Evolutionary conservation across 2,329 filamentous ascomycete genomes (phyloP).

Genomic region (Aureobasidium leucospermi): DNA sequence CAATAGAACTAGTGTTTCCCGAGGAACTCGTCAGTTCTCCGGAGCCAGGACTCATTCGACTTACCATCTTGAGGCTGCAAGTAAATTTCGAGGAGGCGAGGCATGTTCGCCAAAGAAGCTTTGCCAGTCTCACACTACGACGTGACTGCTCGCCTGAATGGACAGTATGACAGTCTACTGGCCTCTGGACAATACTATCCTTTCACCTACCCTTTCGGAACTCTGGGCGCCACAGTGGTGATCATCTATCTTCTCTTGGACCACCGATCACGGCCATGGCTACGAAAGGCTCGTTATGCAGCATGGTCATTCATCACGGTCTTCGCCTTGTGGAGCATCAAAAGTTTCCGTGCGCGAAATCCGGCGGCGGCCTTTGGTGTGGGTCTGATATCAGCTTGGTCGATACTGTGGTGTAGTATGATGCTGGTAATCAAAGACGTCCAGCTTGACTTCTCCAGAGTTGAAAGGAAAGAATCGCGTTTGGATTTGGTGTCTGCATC

Average conservation of each 20-base stretch:
- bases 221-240: constrained; percentile 33
- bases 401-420: constrained; percentile 45
- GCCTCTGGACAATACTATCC: constrained; percentile 33
- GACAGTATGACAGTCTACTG: constrained; percentile 34
- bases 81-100: background rate
- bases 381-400: constrained; percentile 49
- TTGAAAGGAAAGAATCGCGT: constrained; percentile 36
- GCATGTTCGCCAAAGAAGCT: background rate
- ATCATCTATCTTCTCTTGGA: constrained; percentile 47
- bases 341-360: constrained; percentile 40
- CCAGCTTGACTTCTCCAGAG: constrained; percentile 48
- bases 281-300: constrained; percentile 36
- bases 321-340: constrained; percentile 38
- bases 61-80: background rate
- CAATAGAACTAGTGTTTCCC: background rate
- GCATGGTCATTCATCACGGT: constrained; percentile 38
- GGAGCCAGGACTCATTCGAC: background rate
- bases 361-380: constrained; percentile 48
- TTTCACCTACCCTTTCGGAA: constrained; percentile 38
- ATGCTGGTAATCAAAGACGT: constrained; percentile 50
- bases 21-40: background rate
- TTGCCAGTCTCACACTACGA: constrained; percentile 11
- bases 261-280: constrained; percentile 33
- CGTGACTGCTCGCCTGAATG: constrained; percentile 19
- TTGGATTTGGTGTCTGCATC: background rate